Evolutionary conservation across 441 rosid species (phyloP).

Genomic region (Corymbia citriodora): DNA sequence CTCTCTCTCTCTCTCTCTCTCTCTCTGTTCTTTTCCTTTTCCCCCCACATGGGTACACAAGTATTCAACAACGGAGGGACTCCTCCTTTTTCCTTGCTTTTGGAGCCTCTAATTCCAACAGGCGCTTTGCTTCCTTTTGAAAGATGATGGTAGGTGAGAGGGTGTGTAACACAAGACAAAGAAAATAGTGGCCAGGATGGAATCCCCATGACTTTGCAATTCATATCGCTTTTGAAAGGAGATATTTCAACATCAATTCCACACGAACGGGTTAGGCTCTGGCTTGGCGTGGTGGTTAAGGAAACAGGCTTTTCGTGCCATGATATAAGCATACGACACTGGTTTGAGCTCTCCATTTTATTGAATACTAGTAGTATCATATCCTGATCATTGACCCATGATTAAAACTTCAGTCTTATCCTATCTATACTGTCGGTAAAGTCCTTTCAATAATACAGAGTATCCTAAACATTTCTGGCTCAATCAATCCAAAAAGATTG

Average conservation of each 20-base stretch:
- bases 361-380: not conserved
- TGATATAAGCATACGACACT: not conserved
- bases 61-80: not conserved
- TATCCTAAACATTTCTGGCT: not conserved
- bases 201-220: not conserved
- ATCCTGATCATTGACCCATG: not conserved
- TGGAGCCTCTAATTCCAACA: not conserved
- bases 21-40: not conserved
- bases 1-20: not conserved
- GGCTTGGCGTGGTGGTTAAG: not conserved
- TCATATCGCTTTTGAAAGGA: not conserved
- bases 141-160: not conserved
- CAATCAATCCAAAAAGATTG: not conserved
- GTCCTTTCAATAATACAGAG: not conserved
- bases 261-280: not conserved
- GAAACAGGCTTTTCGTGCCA: not conserved
- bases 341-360: not conserved
- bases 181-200: not conserved
- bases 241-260: not conserved
- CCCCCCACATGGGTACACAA: not conserved
- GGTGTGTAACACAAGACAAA: not conserved
- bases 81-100: not conserved
- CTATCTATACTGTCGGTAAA: accelerated
- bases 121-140: not conserved
- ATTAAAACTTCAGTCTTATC: not conserved